Evolutionary conservation across 1,284 basidiomycete genomes (phyloP), one percentile per base, ranked within the genome.

Genomic region (Pisolithus thermaeus): DNA sequence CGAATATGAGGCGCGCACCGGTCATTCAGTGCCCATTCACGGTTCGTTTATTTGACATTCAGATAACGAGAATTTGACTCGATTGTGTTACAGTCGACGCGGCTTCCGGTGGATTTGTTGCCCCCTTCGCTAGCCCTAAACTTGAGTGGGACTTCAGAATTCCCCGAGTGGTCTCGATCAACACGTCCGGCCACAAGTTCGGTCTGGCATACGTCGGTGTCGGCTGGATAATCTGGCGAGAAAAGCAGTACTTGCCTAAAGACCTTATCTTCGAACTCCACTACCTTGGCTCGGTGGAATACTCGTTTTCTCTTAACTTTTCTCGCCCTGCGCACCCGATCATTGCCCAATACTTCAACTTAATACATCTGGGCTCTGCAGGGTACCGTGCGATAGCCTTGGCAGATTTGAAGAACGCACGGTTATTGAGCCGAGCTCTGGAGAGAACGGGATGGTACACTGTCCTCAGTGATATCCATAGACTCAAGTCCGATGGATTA

Each of bases 221-320:
- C 23, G 93, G 92, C 35, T 93, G 90, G 88, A 79, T 93, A 40
- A 70, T 95, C 57, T 95, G 89, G 89, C 77, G 90, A 49, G 80
- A 84, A 61, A 83, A 86, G 67, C 71, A 79, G 44, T 79, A 79
- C 65, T 79, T 94, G 14, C 90, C 90, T 2, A 90, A 92, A 65
- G 90, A 93, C 56, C 81, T 95, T 56, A 88, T 97, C 58, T 97
- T 98, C 64, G 94, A 97, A 70, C 79, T 97, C 20, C 92, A 95
- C 68, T 93, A 91, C 66, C 73, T 83, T 27, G 80, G 79, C 40
- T 79, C 76, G 11, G 71, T 79, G 32, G 79, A 80, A 58, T 81
- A 81, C 56, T 79, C 86, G 0, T 97, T 95, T 76, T 95, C 92
- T 23, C 79, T 97, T 63, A 97, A 98, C 75, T 98, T 98, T 69